Base-by-base conservation (phyloP, 371 early-diverging fungal species). In the Rhizopus arrhizus region DNA sequence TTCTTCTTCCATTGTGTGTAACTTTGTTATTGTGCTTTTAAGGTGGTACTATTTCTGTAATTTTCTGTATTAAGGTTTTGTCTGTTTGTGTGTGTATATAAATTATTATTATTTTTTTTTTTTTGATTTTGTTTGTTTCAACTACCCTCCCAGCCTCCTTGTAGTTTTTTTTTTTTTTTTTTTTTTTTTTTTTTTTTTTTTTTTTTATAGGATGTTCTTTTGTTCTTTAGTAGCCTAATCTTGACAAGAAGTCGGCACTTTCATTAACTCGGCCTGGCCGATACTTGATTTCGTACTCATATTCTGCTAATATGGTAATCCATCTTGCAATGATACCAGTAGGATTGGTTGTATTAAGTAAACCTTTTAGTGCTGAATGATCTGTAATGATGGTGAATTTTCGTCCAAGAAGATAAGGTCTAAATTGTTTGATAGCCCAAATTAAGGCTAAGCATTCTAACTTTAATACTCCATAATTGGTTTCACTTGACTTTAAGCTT, bases 381-480 rank as follows among this genome's bases (percentile, higher is more conserved):
- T 36, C 38, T 0, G 36, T 36, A 22, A 53, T 53, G n/a, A 53
- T 53, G 4, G 41, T 36, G 22, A 53, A 38, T n/a, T 53, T 32
- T 8, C 36, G 13, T 12, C 53, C 38, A 6, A 53, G 34, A 6
- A 36, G 53, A 16, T 53, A 53, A 16, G 53, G 53, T 33, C 46
- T 4, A 16, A 32, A 16, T 5, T 15, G 5, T 45, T 56, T 11
- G 3, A 56, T 33, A 5, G 46, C 56, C 45, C 45, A 45, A 1
- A 56, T 15, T 10, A 32, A 13, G 4, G 56, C 56, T 4, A 57
- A 29, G 12, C 47, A 48, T 36, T 57, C 48, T 16, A 48, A 22
- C 38, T 57, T 57, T 3, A 36, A 35, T 1, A 47, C 22, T 3
- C 50, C 40, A 31, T 58, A 58, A 49, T 49, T 58, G 7, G 28